Evolutionary conservation across 257 asterid genomes (phyloP), one percentile per base, ranked within the genome.

Genomic region (Ligustrum vulgare): DNA sequence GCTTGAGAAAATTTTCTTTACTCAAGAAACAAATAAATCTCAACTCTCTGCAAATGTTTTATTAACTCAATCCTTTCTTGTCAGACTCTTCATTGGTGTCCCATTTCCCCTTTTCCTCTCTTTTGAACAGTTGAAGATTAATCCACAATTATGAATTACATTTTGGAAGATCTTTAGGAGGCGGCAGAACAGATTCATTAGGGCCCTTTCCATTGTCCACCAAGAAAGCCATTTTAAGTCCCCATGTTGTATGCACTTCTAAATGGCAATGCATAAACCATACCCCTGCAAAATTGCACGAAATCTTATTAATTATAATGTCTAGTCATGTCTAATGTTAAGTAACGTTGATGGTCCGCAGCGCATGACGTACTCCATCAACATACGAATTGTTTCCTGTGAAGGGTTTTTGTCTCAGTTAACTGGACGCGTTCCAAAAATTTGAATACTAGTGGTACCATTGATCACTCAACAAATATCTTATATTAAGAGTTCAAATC

Each of bases 191-290:
- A 4, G 91, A 87, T 78, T 89, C 79, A 67, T 83, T 87, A 13
- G 90, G 86, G 6, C 92, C 91, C 60, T 89, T 89, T 22, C 97
- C 98, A 81, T 93, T 87, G 22, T 93, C 98, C 86, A 93, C 98
- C 85, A 89, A 83, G 81, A 93, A 93, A 25, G 97, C 98, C 85
- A 83, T 86, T 72, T 93, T 93, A 67, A 93, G 82, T 37, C 97
- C 97, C 98, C 98, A 93, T 34, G 97, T 83, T 11, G 98, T 93
- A 87, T 93, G 98, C 70, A 93, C 89, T 82, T 93, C 98, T 64
- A 93, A 82, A 84, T 93, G 98, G 74, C 98, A 93, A 79, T 93
- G 98, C 94, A 93, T 80, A 72, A 93, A 93, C 96, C 97, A 92
- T 6, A 92, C 91, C 65, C 97, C 95, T 89, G 80, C 77, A 83